phyloP scores from a whole-genome alignment of 768 basidiomycete genomes.

The Lentinula sp. region DNA sequence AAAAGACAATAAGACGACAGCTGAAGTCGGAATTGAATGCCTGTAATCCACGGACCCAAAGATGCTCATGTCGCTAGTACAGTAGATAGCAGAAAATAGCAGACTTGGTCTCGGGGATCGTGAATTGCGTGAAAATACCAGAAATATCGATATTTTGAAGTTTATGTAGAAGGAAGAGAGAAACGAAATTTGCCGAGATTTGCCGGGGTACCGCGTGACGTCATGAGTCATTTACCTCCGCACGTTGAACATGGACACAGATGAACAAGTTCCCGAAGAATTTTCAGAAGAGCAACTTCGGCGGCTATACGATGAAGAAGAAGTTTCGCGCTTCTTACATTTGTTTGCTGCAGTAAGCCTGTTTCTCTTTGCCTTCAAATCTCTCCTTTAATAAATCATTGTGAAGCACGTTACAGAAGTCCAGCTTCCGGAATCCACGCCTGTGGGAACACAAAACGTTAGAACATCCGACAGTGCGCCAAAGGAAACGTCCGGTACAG shows the following conservation, averaged over 20 bases:
- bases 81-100: no score
- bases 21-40: background rate
- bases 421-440: conserved; percentile 20
- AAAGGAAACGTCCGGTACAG: background rate
- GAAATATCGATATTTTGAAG: no score
- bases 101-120: no score
- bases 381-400: background rate
- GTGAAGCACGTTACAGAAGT: conserved; percentile 59
- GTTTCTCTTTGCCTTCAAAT: background rate
- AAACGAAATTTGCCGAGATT: no score
- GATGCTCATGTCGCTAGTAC: no score
- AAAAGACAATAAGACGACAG: background rate
- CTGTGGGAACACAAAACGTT: conserved; percentile 2
- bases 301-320: conserved; percentile 56
- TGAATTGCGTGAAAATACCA: no score
- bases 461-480: background rate
- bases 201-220: no score
- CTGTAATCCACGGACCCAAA: background rate
- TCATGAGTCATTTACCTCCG: no score
- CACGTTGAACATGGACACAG: no score
- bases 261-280: conserved; percentile 9
- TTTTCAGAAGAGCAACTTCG: conserved; percentile 50
- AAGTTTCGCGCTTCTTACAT: conserved; percentile 52
- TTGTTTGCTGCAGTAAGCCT: conserved; percentile 53
- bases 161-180: no score